Base-by-base conservation (phyloP, 805 yeast species). In the Candida koratica region DNA sequence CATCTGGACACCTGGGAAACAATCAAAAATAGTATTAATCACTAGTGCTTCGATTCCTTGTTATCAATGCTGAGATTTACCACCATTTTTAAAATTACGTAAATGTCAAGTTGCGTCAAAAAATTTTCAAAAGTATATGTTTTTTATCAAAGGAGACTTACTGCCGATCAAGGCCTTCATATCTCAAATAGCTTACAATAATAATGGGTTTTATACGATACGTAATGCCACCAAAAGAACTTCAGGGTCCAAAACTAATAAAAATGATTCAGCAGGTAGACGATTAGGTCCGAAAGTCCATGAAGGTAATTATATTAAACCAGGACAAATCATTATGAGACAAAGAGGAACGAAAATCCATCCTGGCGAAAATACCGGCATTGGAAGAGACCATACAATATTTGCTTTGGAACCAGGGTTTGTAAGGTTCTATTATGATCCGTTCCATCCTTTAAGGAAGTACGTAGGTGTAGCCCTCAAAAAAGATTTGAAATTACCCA, bases 211-310 rank as follows among this genome's bases (percentile, higher is more conserved):
- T 13, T 3, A 13, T 3, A 5, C 11, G 41, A 76, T 87, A 10
- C 87, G 98, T 73, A 79, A 79, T 14, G 96, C 98, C 17, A 87
- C 96, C 11, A 93, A 93, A 63, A 83, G 80, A 57, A 96, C 93
- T 6, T 87, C 94, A 14, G 96, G 97, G 49, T 87, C 97, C n/a
- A 84, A 79, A 63, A 84, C 96, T 12, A 84, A 84, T 47, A 89
- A 84, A 78, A 82, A 83, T 56, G 96, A 89, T 59, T 89, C 98
- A 11, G 87, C 87, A 3, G 98, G 98, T 69, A 79, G 94, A 60
- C 72, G 97, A 55, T 67, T 93, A 34, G 98, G 98, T 17, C 84
- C 94, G 23, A 93, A 93, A 64, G 84, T 74, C 33, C 76, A 82
- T 43, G 96, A 90, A 52, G 88, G 93, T 26, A 70, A 76, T 53